Evolutionary conservation across 176 grass and related monocot species (phyloP).

Genomic region (sorghum (Sorghum bicolor)): Sorghum_bicolor_NCBIv3 NC_012874.2:6115001-6115500

Average conservation of each 20-base stretch:
- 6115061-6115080: neutral
- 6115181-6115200: slow-evolving; percentile 9
- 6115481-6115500: neutral
- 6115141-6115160: slow-evolving; percentile 33
- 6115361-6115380: neutral
- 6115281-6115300: slow-evolving; percentile 11
- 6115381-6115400: neutral
- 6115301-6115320: neutral
- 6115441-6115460: neutral
- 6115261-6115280: slow-evolving; percentile 1
- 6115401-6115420: neutral
- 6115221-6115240: neutral
- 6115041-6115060: neutral
- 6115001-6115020: slow-evolving; percentile 10
- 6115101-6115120: neutral
- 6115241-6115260: neutral
- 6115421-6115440: neutral
- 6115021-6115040: neutral
- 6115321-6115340: neutral
- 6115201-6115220: neutral
- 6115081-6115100: neutral
- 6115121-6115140: neutral
- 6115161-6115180: slow-evolving; percentile 5
- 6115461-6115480: neutral
- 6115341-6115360: neutral